Evolutionary conservation across 495 filamentous ascomycete species (phyloP), one percentile per base, ranked within the genome.

Genomic region (Glarea lozoyensis): DNA sequence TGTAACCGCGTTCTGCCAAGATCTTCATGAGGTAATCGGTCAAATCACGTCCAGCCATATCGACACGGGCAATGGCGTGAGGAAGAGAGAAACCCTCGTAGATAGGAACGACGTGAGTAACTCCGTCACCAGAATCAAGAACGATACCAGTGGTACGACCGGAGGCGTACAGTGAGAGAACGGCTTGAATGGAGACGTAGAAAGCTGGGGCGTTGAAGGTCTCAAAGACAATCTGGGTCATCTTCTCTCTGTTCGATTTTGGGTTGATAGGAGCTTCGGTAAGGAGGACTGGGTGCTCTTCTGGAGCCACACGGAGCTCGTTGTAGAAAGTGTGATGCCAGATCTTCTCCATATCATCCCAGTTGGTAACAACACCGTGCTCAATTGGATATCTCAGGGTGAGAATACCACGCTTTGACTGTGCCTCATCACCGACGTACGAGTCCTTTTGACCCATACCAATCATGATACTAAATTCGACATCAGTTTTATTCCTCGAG

Each of bases 241-340:
- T 96, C 81, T 95, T 97, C 80, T 96, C 93, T 78, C 92, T 85
- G 76, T 98, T 98, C 73, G 87, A 94, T 81, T 96, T 96, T 68
- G 92, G 92, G 80, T 98, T 98, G 79, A 98, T 93, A 50, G 92
- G 92, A 60, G 92, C 92, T 74, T 98, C 92, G 61, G 92, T 98
- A 67, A 98, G 79, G 62, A 98, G 80, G 60, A 97, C 90, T 59
- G 92, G 92, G 82, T 98, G 92, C 87, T 98, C 92, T 79, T 98
- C 93, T 48, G 92, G 92, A 52, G 92, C 92, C 50, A 98, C 92
- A 86, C 92, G 92, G 64, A 98, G 82, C 78, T 98, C 92, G 69
- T 95, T 97, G 84, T 97, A 98, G 82, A 98, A 95, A 60, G 88
- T 96, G 80, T 97, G 89, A 72, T 98, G 92, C 93, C 92, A 98